phyloP scores from a whole-genome alignment of 2,329 filamentous ascomycete species.

The Daldinia eschscholtzii region DNA sequence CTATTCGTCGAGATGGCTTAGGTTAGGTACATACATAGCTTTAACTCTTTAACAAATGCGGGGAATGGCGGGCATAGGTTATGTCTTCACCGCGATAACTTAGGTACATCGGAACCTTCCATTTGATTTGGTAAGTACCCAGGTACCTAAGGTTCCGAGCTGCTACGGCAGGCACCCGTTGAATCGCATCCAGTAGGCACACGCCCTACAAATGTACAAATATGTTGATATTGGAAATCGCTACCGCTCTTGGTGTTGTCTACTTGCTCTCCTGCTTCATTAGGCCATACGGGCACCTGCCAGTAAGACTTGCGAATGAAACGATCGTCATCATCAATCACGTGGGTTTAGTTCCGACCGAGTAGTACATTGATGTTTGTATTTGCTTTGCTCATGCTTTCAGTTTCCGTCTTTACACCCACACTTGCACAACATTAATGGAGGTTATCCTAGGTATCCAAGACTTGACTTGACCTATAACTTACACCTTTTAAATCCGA shows the following conservation, averaged over 20 bases:
- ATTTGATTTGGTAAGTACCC: background rate
- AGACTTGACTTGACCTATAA: background rate
- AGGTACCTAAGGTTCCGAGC: background rate
- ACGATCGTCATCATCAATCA: slow-evolving; percentile 28
- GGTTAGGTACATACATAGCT: slow-evolving; percentile 1
- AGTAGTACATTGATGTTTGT: background rate
- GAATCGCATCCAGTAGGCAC: background rate
- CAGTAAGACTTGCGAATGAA: slow-evolving; percentile 24
- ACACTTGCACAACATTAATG: background rate
- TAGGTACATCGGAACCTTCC: background rate
- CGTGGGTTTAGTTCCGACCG: slow-evolving; percentile 30
- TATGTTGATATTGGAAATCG: slow-evolving; percentile 9
- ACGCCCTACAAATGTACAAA: background rate
- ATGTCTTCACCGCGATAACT: slow-evolving; percentile 11
- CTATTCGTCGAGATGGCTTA: background rate
- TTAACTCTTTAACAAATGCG: slow-evolving; percentile 32
- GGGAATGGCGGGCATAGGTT: slow-evolving; percentile 28
- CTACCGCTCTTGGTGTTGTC: slow-evolving; percentile 8
- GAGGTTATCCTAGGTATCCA: too few relatives aligned
- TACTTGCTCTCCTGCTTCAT: slow-evolving; percentile 18
- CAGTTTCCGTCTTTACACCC: background rate
- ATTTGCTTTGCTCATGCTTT: background rate
- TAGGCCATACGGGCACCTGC: background rate
- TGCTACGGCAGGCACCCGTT: background rate
- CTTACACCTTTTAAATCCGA: background rate